A percentile compares a stretch with the other conserved stretches of the same genome.
Evolutionary conservation across 2,329 filamentous ascomycete genomes (phyloP).

Genomic region (Cladosporium halotolerans): DNA sequence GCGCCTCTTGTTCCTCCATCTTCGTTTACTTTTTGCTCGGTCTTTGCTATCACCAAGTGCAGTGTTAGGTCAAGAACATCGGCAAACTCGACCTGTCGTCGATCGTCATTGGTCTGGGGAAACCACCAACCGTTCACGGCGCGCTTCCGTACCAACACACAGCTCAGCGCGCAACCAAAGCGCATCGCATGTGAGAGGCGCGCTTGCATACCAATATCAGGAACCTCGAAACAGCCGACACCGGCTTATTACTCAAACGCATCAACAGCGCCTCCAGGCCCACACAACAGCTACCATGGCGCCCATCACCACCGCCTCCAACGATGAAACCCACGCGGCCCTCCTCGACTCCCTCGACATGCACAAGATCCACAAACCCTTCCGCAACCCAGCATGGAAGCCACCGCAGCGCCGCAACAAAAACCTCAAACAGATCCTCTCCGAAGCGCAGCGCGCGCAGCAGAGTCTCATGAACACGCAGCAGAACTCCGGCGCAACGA

Average conservation of each 20-base stretch:
- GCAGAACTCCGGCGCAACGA: constrained; percentile 71
- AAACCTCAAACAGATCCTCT: constrained; percentile 93
- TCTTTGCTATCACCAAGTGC: neutral
- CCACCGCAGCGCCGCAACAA: constrained; percentile 95
- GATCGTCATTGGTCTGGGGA: constrained; percentile 11
- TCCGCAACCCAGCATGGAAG: constrained; percentile 86
- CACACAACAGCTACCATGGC: constrained; percentile 37
- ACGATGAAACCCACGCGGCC: constrained; percentile 70
- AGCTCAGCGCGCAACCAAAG: constrained; percentile 6
- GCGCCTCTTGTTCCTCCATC: constrained; percentile 3
- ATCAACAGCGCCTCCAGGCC: neutral
- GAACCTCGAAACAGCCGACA: neutral
- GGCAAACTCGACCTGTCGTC: constrained; percentile 2
- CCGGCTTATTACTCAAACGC: neutral
- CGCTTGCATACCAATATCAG: neutral
- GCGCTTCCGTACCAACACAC: constrained; percentile 1
- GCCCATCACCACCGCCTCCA: constrained; percentile 62
- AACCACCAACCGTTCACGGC: constrained; percentile 2
- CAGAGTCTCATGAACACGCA: constrained; percentile 75
- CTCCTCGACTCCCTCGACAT: constrained; percentile 91
- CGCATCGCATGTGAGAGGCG: constrained; percentile 10
- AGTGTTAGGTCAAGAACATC: neutral
- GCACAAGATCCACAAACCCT: constrained; percentile 75
- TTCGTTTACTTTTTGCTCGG: neutral
- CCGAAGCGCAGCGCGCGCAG: constrained; percentile 81